These are phyloP conservation scores for Corylus avellana DNA, from an alignment of 306 rosid species.

Conservation along the genomic window DNA sequence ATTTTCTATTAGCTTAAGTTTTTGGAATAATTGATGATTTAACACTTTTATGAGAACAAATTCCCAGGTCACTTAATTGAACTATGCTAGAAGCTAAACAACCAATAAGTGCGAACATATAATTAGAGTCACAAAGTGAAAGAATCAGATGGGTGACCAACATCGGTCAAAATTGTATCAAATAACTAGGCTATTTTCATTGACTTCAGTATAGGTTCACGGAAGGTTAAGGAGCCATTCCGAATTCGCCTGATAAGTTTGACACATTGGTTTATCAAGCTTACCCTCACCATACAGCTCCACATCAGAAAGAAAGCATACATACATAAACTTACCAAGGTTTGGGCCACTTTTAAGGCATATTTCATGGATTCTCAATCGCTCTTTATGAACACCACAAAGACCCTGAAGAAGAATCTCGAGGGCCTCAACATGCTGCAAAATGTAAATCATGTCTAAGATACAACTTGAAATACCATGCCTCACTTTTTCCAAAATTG, in stretches of 20 bases:
- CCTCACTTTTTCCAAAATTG: not conserved
- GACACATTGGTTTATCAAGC: not conserved
- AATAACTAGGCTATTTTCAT: constrained; percentile 3
- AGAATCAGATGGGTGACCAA: too few relatives aligned
- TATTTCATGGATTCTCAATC: constrained; percentile 80
- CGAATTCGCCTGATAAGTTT: not conserved
- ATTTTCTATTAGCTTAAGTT: not conserved
- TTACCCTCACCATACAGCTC: not conserved
- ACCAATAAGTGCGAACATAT: too few relatives aligned
- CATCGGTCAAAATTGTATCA: not conserved
- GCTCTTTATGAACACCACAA: constrained; percentile 85
- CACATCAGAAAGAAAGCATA: constrained; percentile 6
- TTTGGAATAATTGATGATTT: too few relatives aligned
- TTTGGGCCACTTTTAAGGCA: constrained; percentile 84
- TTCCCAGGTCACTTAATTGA: too few relatives aligned
- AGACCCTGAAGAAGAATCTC: constrained; percentile 97
- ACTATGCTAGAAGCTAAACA: too few relatives aligned
- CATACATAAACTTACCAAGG: constrained; percentile 51
- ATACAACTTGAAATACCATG: constrained; percentile 9
- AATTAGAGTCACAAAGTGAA: too few relatives aligned
- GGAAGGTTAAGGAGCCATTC: not conserved
- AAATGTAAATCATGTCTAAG: constrained; percentile 29
- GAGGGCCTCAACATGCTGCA: constrained; percentile 95
- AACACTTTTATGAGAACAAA: too few relatives aligned
- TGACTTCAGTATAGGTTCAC: not conserved